Evolutionary conservation across 2,329 filamentous ascomycete species (phyloP), one percentile per base, ranked within the genome.

Genomic region (Pseudocercospora eumusae): DNA sequence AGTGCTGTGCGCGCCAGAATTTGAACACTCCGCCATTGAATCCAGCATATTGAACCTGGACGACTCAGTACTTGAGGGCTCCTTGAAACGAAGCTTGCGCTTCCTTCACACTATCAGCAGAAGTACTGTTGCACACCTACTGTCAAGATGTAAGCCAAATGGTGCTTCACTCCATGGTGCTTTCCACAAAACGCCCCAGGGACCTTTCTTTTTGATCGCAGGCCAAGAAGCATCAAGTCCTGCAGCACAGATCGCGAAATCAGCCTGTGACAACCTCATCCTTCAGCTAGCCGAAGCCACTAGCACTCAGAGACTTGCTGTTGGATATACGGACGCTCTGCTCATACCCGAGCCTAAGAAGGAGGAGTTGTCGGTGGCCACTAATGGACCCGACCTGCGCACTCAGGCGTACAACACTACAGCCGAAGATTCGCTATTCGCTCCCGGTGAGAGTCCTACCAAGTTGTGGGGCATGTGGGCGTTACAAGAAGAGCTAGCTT

Each of bases 401-500:
- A 21, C 61, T 54, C n/a, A 54, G 58, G 40, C 18, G n/a, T 57
- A 59, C 33, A 40, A 42, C 18, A 21, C 28, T 4, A 21, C 56
- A 15, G 44, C 49, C 8, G 60, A 66, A 13, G 61, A 62, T 23
- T 55, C 59, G 2, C 65, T 60, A 4, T 70, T 72, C 62, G 49
- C 62, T 7, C 54, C 64, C 23, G 64, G 64, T 0, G 74, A 75
- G 52, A 70, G 67, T 28, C 74, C 74, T n/a, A 75, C 73, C 0
- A 75, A 75, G 66, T 64, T 75, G 6, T 76, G 72, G 69, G 68
- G 66, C 28, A 71, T 72, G 67, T 75, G 73, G 74, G 68, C 69
- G 15, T 58, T 70, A 61, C 65, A 69, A 56, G 65, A 73, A 36
- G 68, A 74, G 57, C 55, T 69, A n/a, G 47, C 47, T n/a, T 27